Conservation (phyloP, 163 green algal species). For the Trebouxia gelatinosa region DNA sequence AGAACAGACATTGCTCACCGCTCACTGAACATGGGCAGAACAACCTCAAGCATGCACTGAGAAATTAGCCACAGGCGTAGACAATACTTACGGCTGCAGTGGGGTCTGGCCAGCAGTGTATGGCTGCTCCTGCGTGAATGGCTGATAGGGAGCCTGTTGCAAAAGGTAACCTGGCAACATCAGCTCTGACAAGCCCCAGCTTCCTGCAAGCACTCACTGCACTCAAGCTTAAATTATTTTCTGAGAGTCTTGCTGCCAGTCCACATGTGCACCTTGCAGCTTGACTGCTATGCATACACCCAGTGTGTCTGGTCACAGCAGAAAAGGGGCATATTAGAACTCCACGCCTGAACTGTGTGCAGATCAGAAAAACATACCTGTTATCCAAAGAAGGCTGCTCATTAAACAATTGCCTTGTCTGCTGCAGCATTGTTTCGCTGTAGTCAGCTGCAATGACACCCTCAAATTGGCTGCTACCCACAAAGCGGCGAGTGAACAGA, state of each 20-base stretch:
- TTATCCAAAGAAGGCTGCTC: slow-evolving; percentile 45
- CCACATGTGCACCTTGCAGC: too few relatives aligned
- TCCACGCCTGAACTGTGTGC: not conserved
- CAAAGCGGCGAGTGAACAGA: slow-evolving; percentile 89
- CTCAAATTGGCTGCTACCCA: slow-evolving; percentile 62
- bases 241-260: too few relatives aligned
- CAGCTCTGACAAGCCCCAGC: slow-evolving; percentile 76
- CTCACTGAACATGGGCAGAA: too few relatives aligned
- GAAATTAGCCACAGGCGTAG: not conserved
- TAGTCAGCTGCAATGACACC: slow-evolving; percentile 87
- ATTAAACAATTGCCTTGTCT: slow-evolving; percentile 69
- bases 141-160: slow-evolving; percentile 75
- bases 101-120: slow-evolving; percentile 93
- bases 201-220: slow-evolving; percentile 26
- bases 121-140: slow-evolving; percentile 91
- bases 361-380: slow-evolving; percentile 1
- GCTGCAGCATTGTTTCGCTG: slow-evolving; percentile 86
- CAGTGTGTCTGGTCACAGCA: too few relatives aligned
- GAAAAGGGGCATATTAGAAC: too few relatives aligned
- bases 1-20: not conserved
- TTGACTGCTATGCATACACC: too few relatives aligned
- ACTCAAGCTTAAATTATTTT: too few relatives aligned
- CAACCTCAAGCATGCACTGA: not conserved
- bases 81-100: slow-evolving; percentile 52
- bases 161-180: slow-evolving; percentile 90